Base-by-base conservation (phyloP, 208 protist species). In the Crithidia expoeki region DNA sequence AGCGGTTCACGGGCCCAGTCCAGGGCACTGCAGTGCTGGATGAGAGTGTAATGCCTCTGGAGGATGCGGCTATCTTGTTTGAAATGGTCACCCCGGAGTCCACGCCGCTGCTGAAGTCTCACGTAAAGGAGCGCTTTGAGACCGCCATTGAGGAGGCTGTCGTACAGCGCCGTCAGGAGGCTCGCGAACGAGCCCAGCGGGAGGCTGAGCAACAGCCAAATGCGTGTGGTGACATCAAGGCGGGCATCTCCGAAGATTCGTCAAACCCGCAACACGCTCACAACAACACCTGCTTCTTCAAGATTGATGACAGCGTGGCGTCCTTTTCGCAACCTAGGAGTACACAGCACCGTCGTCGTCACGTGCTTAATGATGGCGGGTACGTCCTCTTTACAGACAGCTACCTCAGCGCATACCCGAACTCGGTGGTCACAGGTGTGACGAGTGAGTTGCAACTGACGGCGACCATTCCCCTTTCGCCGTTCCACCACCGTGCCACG, bases 311-410 rank as follows among this genome's bases (percentile, higher is more conserved):
- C 7, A 50, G 38, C 19, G 19, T 60, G 16, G 19, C 64, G 17
- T 49, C 30, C 12, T 36, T 46, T 6, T 6, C 23, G 2, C 2
- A 14, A 34, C 0, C 33, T 32, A 16, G 4, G 2, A 62, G 19
- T 0, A 30, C 7, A 34, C 46, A 57, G 27, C 63, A 50, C 52
- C 63, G 52, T 4, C 65, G 56, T 10, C 65, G 25, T 17, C 55
- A 62, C 11, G 38, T 82, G 4, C 56, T 82, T 12, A 36, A 46
- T 4, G 68, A 76, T 1, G 70, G 76, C n/a, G 70, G 66, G 11
- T 77, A 68, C 47, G 36, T 77, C 42, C 28, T 82, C 34, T 77
- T 82, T 33, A 72, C 76, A 0, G 71, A 82, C 67, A 51, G 46
- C 38, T 82, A 82, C 71, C 30, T 74, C 4, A 49, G 27, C 32